Percentiles rank a stretch among this genome's conserved stretches.
Evolutionary conservation across 2,329 filamentous ascomycete species (phyloP).

Genomic region (Fusarium chaquense): DNA sequence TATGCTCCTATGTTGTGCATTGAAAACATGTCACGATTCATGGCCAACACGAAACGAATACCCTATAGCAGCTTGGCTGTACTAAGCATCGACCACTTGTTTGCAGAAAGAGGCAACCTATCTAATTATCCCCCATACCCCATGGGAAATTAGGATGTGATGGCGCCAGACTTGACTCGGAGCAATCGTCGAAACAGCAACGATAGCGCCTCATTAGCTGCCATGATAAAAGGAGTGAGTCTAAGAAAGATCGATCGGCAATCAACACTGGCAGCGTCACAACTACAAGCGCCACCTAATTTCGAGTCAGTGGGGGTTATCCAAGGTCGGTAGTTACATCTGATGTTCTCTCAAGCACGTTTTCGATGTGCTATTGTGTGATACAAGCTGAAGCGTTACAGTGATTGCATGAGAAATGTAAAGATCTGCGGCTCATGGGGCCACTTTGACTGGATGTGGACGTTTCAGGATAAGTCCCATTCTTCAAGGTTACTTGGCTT

Average conservation of each 20-base stretch:
- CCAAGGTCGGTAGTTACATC: slow-evolving; percentile 6
- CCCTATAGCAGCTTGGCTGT: slow-evolving; percentile 12
- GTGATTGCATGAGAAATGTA: slow-evolving; percentile 3
- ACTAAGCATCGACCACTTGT: not conserved
- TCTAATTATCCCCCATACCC: not conserved
- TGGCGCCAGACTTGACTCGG: slow-evolving; percentile 7
- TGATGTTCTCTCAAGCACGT: not conserved
- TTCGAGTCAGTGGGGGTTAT: slow-evolving; percentile 26
- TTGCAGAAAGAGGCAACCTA: slow-evolving; percentile 19
- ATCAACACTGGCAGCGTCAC: not conserved
- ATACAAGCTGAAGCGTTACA: slow-evolving; percentile 4
- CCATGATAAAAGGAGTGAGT: slow-evolving; percentile 12
- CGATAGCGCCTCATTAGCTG: not conserved
- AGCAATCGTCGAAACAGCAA: slow-evolving; percentile 7
- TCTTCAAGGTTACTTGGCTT: not conserved
- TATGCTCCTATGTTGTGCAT: not conserved
- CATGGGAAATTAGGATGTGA: slow-evolving; percentile 28
- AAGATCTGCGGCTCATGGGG: slow-evolving; percentile 22
- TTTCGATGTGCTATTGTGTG: slow-evolving; percentile 12
- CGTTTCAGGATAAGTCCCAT: slow-evolving; percentile 4
- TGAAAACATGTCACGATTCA: not conserved
- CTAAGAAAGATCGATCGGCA: slow-evolving; percentile 26
- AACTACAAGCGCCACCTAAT: slow-evolving; percentile 41
- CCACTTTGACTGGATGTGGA: not conserved
- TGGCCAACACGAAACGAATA: slow-evolving; percentile 14